A percentile compares a stretch with the other conserved stretches of the same genome.
phyloP scores from a whole-genome alignment of 495 filamentous ascomycete genomes.

The Tuber borchii region DNA sequence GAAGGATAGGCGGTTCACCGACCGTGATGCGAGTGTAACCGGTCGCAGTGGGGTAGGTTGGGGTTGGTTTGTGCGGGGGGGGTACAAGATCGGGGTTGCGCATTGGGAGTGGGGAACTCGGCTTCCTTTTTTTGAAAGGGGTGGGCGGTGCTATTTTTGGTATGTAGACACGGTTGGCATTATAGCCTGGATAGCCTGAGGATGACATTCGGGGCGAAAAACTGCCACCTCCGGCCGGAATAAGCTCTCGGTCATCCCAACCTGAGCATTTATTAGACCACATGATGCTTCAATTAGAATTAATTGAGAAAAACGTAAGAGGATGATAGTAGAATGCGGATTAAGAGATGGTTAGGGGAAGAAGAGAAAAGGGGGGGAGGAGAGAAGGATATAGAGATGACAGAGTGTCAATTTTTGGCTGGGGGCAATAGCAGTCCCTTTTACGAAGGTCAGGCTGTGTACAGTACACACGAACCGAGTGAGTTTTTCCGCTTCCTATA shows the following conservation, averaged over 20 bases:
- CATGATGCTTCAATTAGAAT: too few relatives aligned
- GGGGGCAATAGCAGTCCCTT: too few relatives aligned
- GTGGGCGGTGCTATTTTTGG: background rate
- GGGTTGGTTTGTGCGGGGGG: background rate
- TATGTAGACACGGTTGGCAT: too few relatives aligned
- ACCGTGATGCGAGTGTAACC: too few relatives aligned
- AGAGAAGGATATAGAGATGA: background rate
- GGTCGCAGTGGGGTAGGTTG: conserved; percentile 34
- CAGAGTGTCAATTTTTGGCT: too few relatives aligned
- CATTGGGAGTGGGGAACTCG: background rate
- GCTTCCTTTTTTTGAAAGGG: background rate
- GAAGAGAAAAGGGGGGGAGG: background rate
- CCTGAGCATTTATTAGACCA: too few relatives aligned
- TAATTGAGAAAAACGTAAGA: background rate
- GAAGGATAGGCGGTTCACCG: too few relatives aligned
- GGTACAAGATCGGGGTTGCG: background rate
- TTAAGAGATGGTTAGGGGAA: background rate
- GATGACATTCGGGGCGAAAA: background rate
- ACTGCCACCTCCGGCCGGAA: background rate
- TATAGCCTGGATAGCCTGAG: too few relatives aligned
- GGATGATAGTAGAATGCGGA: background rate
- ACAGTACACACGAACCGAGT: too few relatives aligned
- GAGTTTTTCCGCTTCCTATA: too few relatives aligned
- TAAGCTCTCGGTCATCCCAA: too few relatives aligned
- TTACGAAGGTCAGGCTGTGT: too few relatives aligned